Conservation (phyloP, 2,329 filamentous ascomycete species). For the Chaetomiaceae sp. region DNA sequence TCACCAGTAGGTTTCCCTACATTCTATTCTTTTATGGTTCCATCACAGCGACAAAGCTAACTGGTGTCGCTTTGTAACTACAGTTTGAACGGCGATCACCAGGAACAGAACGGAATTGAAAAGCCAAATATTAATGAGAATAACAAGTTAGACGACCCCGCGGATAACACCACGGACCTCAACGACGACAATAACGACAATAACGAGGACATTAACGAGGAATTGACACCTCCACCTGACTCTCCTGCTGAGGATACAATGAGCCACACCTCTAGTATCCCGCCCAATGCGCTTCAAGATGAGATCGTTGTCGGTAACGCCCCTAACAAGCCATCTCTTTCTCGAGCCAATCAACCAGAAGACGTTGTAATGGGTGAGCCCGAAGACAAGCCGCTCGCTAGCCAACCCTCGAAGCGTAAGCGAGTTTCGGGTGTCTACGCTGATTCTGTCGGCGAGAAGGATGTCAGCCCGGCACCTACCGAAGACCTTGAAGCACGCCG, state of each 20-base stretch:
- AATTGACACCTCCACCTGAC: constrained; percentile 44
- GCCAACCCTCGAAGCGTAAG: constrained; percentile 53
- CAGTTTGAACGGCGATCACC: neutral
- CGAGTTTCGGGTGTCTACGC: constrained; percentile 44
- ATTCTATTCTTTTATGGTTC: neutral
- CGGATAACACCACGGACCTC: constrained; percentile 27
- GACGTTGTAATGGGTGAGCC: constrained; percentile 43
- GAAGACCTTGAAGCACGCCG: constrained; percentile 31
- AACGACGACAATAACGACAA: neutral
- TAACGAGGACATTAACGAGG: constrained; percentile 39
- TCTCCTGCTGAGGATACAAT: constrained; percentile 29
- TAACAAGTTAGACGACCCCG: constrained; percentile 25
- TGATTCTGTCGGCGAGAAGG: constrained; percentile 46
- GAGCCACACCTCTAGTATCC: constrained; percentile 38
- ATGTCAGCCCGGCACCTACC: constrained; percentile 35
- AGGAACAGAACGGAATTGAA: neutral
- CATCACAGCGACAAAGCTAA: neutral
- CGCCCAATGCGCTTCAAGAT: constrained; percentile 42
- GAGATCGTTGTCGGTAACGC: constrained; percentile 50
- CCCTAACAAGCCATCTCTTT: constrained; percentile 39
- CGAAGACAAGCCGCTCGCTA: constrained; percentile 33
- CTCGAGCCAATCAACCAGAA: constrained; percentile 34
- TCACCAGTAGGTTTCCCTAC: constrained; percentile 2
- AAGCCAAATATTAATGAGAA: neutral
- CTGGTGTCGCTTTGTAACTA: neutral